Evolutionary conservation across 345 rosid species (phyloP).

Genomic region (Laguncularia racemosa): DNA sequence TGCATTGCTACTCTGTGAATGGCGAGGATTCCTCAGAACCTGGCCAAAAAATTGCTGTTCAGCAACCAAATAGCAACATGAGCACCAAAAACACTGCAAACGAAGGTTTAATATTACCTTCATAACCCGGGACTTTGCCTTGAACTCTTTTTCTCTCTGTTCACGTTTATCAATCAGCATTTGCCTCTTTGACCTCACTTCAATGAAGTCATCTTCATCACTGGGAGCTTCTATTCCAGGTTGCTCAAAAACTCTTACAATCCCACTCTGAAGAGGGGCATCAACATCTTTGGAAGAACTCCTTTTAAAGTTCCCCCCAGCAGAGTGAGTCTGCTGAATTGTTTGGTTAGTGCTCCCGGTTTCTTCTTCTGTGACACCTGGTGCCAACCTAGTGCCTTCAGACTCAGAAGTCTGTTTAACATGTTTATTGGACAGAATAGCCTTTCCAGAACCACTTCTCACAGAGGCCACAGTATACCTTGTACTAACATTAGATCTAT

Average conservation of each 20-base stretch:
- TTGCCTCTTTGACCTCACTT: constrained; percentile 98
- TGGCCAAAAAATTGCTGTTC: constrained; percentile 21
- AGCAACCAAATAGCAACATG: constrained; percentile 5
- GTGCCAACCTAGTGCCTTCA: constrained; percentile 33
- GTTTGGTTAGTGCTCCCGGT: constrained; percentile 36
- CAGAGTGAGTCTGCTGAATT: constrained; percentile 21
- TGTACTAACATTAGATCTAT: constrained; percentile 37
- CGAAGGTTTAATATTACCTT: constrained; percentile 49
- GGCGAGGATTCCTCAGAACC: constrained; percentile 51
- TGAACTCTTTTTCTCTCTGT: constrained; percentile 92
- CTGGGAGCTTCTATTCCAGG: constrained; percentile 89
- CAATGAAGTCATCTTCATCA: constrained; percentile 93
- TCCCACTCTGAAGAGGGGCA: constrained; percentile 73
- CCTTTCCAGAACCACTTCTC: constrained; percentile 43
- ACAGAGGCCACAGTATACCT: constrained; percentile 27
- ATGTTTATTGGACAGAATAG: constrained; percentile 41
- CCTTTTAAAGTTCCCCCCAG: constrained; percentile 44
- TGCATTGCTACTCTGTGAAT: constrained; percentile 28
- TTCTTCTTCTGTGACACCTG: constrained; percentile 28
- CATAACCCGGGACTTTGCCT: constrained; percentile 66
- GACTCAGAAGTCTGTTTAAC: constrained; percentile 43
- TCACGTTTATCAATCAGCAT: constrained; percentile 94
- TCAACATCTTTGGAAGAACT: constrained; percentile 49
- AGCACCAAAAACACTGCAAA: constrained; percentile 1
- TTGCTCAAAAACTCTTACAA: constrained; percentile 73